Conservation (phyloP, 306 rosid species). For the Prosopis cineraria region DNA sequence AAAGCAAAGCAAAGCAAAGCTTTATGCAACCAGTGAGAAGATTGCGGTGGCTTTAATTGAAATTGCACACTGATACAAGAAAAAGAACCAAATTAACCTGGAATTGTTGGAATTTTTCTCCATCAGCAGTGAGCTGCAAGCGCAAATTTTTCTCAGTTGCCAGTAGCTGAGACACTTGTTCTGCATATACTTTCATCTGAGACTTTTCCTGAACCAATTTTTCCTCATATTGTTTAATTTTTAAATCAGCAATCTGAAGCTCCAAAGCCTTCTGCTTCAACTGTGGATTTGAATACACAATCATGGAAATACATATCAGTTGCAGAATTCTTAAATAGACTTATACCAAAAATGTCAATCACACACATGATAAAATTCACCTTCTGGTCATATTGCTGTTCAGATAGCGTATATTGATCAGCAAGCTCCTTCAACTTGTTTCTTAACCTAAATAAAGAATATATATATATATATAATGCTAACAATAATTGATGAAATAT, state of each 20-base stretch:
- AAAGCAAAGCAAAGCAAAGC: slow-evolving; percentile 15
- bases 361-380: slow-evolving; percentile 42
- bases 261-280: slow-evolving; percentile 88
- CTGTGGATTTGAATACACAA: slow-evolving; percentile 57
- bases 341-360: slow-evolving; percentile 14
- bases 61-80: slow-evolving; percentile 15
- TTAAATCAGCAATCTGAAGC: slow-evolving; percentile 90
- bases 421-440: slow-evolving; percentile 78
- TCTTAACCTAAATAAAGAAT: slow-evolving; percentile 66
- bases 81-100: slow-evolving; percentile 55
- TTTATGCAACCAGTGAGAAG: slow-evolving; percentile 17
- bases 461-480: slow-evolving; percentile 12
- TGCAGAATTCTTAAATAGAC: slow-evolving; percentile 20
- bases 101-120: slow-evolving; percentile 93
- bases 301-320: slow-evolving; percentile 13
- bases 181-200: slow-evolving; percentile 88
- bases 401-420: slow-evolving; percentile 75
- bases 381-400: slow-evolving; percentile 81
- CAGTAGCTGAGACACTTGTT: slow-evolving; percentile 84
- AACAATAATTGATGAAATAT: too few relatives aligned
- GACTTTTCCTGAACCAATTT: slow-evolving; percentile 80
- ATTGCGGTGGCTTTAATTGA: slow-evolving; percentile 18
- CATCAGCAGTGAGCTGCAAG: slow-evolving; percentile 85
- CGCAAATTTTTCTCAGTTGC: slow-evolving; percentile 85
- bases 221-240: slow-evolving; percentile 86